Conservation (phyloP, 352 stramenopile species). For the Pythium utonaiense region DNA sequence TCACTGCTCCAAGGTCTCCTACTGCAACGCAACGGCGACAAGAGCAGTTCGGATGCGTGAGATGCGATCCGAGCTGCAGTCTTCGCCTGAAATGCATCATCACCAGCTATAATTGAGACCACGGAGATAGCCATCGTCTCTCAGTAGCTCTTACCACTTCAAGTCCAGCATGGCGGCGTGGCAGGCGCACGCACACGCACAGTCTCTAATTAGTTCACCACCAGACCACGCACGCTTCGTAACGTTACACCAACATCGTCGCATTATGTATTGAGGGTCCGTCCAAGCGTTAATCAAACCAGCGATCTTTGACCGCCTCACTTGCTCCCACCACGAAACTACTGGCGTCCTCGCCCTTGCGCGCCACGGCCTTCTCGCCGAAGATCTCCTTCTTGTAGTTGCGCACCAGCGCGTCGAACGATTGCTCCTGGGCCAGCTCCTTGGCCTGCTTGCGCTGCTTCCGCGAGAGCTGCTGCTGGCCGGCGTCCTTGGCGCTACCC, state of each 20-base stretch:
- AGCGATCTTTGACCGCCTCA: slow-evolving; percentile 38
- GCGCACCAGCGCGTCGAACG: slow-evolving; percentile 73
- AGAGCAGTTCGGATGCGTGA: no score
- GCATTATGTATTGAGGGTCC: not conserved
- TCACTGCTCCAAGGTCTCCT: no score
- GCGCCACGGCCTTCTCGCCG: slow-evolving; percentile 31
- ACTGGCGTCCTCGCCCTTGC: not conserved
- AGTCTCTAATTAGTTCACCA: no score
- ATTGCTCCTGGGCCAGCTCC: slow-evolving; percentile 53
- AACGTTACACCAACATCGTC: no score
- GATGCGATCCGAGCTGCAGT: no score
- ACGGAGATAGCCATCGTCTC: no score
- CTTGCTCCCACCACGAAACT: not conserved
- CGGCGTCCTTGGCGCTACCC: slow-evolving; percentile 1
- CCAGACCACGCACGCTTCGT: no score
- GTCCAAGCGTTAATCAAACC: slow-evolving; percentile 67
- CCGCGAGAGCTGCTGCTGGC: slow-evolving; percentile 38
- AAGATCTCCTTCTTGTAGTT: slow-evolving; percentile 87
- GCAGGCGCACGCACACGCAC: no score
- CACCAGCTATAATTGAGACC: not conserved
- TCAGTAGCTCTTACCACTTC: no score
- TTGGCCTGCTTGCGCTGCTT: slow-evolving; percentile 66
- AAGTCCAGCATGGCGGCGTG: no score
- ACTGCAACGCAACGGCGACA: not conserved
- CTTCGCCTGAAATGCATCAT: no score